Conservation (phyloP, 768 basidiomycete species). For the Psilocybe sp. region DNA sequence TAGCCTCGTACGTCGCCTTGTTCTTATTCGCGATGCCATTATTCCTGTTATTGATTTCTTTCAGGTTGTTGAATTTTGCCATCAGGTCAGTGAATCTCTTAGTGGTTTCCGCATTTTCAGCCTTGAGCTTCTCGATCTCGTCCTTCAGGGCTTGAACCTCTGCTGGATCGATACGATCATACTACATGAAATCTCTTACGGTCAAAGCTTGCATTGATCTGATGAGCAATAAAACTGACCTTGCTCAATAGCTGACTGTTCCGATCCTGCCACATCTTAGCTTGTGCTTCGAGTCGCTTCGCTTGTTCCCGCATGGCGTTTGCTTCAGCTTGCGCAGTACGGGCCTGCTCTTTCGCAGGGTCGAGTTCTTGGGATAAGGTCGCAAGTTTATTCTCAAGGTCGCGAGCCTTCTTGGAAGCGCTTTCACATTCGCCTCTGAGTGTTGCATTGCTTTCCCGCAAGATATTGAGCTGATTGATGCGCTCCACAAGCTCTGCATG, state of each 20-base stretch:
- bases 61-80: slow-evolving; percentile 12
- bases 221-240: slow-evolving; percentile 32
- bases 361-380: slow-evolving; percentile 61
- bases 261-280: slow-evolving; percentile 79
- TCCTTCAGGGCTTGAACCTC: slow-evolving; percentile 80
- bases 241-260: slow-evolving; percentile 80
- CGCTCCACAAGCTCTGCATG: slow-evolving; percentile 83
- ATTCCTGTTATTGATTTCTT: slow-evolving; percentile 14
- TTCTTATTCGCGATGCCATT: background rate
- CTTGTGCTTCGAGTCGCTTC: slow-evolving; percentile 70
- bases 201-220: background rate
- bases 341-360: slow-evolving; percentile 71
- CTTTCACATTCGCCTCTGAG: slow-evolving; percentile 74
- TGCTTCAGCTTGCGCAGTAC: slow-evolving; percentile 68
- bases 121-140: slow-evolving; percentile 43
- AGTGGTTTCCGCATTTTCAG: slow-evolving; percentile 9
- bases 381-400: slow-evolving; percentile 64
- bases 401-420: slow-evolving; percentile 64
- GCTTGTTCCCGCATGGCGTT: slow-evolving; percentile 67
- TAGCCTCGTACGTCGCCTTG: background rate
- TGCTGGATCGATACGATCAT: slow-evolving; percentile 85
- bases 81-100: slow-evolving; percentile 20
- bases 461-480: slow-evolving; percentile 82
- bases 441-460: slow-evolving; percentile 87
- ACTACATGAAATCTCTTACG: slow-evolving; percentile 36